These are phyloP conservation scores for Strigomonas galati DNA, from an alignment of 208 protist genomes.

Conservation along the genomic window DNA sequence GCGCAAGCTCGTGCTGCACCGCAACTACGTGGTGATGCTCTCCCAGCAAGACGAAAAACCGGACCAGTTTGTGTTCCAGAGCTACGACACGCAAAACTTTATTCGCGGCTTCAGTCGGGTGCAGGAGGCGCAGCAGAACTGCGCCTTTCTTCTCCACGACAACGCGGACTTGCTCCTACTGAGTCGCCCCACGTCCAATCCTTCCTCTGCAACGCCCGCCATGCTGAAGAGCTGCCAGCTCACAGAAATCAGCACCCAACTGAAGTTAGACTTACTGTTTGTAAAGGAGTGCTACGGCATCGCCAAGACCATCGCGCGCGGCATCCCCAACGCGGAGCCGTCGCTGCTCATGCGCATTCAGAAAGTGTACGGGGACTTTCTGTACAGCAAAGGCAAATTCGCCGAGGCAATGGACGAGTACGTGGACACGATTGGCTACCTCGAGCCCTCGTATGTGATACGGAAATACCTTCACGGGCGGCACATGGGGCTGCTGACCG, in stretches of 20 bases:
- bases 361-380: slow-evolving; percentile 93
- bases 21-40: slow-evolving; percentile 84
- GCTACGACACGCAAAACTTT: slow-evolving; percentile 90
- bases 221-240: slow-evolving; percentile 34
- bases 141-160: slow-evolving; percentile 78
- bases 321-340: slow-evolving; percentile 29
- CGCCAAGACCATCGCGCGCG: slow-evolving; percentile 89
- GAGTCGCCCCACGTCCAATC: slow-evolving; percentile 7
- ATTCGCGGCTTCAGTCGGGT: slow-evolving; percentile 81
- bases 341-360: slow-evolving; percentile 90
- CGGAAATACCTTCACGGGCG: slow-evolving; percentile 94
- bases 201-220: neutral
- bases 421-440: slow-evolving; percentile 88
- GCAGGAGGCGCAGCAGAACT: slow-evolving; percentile 59
- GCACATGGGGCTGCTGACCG: slow-evolving; percentile 91
- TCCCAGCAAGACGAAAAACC: slow-evolving; percentile 39
- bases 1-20: slow-evolving; percentile 68
- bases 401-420: slow-evolving; percentile 93
- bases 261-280: slow-evolving; percentile 95
- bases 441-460: slow-evolving; percentile 98
- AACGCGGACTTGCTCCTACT: slow-evolving; percentile 81
- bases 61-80: slow-evolving; percentile 58
- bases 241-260: slow-evolving; percentile 90
- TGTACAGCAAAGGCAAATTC: slow-evolving; percentile 79
- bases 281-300: slow-evolving; percentile 93